Percentiles rank a stretch among this genome's conserved stretches.
These are phyloP conservation scores for Fusarium chaquense DNA, from an alignment of 2,329 filamentous ascomycete genomes.

Conservation along the genomic window DNA sequence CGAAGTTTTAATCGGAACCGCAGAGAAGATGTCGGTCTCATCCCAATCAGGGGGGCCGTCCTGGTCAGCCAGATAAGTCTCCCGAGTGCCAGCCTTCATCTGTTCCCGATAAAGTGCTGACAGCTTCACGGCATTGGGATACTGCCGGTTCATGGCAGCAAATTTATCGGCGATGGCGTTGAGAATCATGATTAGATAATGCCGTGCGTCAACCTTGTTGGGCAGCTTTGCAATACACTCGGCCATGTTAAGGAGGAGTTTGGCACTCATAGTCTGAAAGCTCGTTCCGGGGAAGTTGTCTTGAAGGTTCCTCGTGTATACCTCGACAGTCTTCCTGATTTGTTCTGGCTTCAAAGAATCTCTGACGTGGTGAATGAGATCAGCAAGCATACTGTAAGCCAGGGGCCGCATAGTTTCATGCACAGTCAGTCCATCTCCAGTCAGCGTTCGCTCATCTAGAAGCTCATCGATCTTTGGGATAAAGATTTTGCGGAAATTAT, in stretches of 20 bases:
- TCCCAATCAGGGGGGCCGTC: conserved; percentile 92
- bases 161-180: conserved; percentile 99
- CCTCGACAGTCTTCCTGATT: conserved; percentile 94
- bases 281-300: conserved; percentile 97
- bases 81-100: conserved; percentile 70
- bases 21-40: conserved; percentile 96
- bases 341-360: conserved; percentile 90
- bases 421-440: conserved; percentile 94
- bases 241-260: conserved; percentile 95
- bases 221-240: conserved; percentile 96
- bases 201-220: conserved; percentile 92
- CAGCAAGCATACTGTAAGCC: conserved; percentile 97
- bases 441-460: conserved; percentile 91
- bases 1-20: conserved; percentile 94
- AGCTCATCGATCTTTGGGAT: conserved; percentile 94
- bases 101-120: conserved; percentile 82
- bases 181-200: conserved; percentile 96
- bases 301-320: conserved; percentile 96
- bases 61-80: conserved; percentile 87
- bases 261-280: conserved; percentile 99
- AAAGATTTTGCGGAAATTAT: conserved; percentile 97
- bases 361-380: conserved; percentile 96
- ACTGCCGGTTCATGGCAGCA: conserved; percentile 96
- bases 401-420: conserved; percentile 96
- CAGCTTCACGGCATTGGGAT: conserved; percentile 92